Evolutionary conservation across 1,284 basidiomycete species (phyloP).

Genomic region (Vanrija humicola): DNA sequence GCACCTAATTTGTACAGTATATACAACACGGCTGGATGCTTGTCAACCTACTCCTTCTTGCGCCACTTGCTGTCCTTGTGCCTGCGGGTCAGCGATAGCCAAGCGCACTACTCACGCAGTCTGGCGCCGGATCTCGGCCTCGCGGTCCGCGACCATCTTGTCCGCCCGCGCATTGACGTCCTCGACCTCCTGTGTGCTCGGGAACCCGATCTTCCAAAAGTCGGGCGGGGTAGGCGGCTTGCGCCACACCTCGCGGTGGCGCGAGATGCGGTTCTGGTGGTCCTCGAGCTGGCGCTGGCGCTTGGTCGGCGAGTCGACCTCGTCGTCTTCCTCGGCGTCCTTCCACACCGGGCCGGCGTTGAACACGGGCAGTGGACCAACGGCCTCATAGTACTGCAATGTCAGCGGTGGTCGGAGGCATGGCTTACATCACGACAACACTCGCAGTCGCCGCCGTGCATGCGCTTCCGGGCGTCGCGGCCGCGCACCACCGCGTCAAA

Average conservation of each 20-base stretch:
- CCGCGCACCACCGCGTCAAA: constrained; percentile 73
- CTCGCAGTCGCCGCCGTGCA: constrained; percentile 77
- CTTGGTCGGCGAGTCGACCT: constrained; percentile 15
- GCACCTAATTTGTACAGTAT: constrained; percentile 1
- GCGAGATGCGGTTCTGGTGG: constrained; percentile 71
- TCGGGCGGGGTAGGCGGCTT: constrained; percentile 72
- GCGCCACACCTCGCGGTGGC: constrained; percentile 66
- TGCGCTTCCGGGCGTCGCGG: constrained; percentile 60
- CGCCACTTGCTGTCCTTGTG: constrained; percentile 39
- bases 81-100: constrained; percentile 14
- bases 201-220: constrained; percentile 78
- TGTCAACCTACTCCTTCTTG: constrained; percentile 20
- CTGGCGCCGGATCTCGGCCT: constrained; percentile 53
- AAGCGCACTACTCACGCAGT: constrained; percentile 34
- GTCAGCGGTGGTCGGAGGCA: constrained; percentile 2
- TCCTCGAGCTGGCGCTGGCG: constrained; percentile 46
- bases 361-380: constrained; percentile 64
- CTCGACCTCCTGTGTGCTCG: constrained; percentile 70
- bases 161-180: constrained; percentile 68
- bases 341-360: constrained; percentile 67
- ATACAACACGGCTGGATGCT: background rate
- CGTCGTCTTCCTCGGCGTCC: constrained; percentile 18
- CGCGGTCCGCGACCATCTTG: constrained; percentile 58
- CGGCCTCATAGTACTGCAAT: constrained; percentile 69
- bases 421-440: constrained; percentile 70